These are phyloP conservation scores for Astrothelium macrocarpum DNA, from an alignment of 495 filamentous ascomycete genomes.

Conservation along the genomic window DNA sequence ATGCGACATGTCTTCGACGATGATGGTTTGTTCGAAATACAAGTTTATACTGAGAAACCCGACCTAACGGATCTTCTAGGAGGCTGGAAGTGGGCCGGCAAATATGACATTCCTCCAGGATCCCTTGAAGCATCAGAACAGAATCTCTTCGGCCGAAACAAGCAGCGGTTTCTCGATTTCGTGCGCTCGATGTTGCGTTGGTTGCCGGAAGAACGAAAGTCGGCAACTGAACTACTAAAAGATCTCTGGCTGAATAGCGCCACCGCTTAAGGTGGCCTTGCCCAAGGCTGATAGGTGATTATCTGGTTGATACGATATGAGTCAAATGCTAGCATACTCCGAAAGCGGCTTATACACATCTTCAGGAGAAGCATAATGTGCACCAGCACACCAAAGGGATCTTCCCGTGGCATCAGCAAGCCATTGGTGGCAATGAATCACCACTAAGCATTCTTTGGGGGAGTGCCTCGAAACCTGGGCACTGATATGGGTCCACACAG, in stretches of 20 bases:
- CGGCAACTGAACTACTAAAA: slow-evolving; percentile 26
- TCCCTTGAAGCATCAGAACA: slow-evolving; percentile 15
- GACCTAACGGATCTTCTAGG: slow-evolving; percentile 10
- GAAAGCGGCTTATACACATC: neutral
- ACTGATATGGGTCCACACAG: neutral
- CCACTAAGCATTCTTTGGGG: neutral
- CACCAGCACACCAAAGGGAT: slow-evolving; percentile 1
- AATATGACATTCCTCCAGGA: slow-evolving; percentile 12
- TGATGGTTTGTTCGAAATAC: slow-evolving; percentile 14
- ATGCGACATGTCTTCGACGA: slow-evolving; percentile 19
- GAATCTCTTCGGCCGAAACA: slow-evolving; percentile 25
- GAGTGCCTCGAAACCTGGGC: neutral
- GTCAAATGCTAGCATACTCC: neutral
- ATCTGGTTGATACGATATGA: slow-evolving; percentile 1
- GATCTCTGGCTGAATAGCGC: slow-evolving; percentile 28
- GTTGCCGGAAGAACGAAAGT: slow-evolving; percentile 30
- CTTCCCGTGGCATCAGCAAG: neutral
- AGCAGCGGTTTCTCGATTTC: slow-evolving; percentile 27
- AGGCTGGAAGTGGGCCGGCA: slow-evolving; percentile 17
- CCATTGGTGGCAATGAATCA: neutral
- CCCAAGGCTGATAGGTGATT: neutral
- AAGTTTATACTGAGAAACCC: neutral
- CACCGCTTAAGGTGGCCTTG: neutral
- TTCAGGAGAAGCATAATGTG: neutral
- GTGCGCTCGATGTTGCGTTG: slow-evolving; percentile 31